These are phyloP conservation scores for Cytospora paraplurivora DNA, from an alignment of 2,329 filamentous ascomycete species.

Conservation along the genomic window DNA sequence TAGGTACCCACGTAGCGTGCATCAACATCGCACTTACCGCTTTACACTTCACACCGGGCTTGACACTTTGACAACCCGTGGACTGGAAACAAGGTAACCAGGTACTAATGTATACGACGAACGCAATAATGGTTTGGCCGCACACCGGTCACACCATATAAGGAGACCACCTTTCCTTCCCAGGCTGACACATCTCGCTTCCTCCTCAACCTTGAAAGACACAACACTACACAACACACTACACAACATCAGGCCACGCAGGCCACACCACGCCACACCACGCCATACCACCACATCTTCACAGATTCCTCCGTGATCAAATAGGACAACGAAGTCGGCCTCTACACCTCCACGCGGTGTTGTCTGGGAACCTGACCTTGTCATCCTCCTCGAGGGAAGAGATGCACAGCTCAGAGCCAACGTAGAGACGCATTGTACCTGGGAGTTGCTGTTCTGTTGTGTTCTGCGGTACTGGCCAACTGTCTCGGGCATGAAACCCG, in stretches of 20 bases:
- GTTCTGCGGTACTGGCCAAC: constrained; percentile 3
- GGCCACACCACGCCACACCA: background rate
- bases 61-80: background rate
- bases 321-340: constrained; percentile 21
- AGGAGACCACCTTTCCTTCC: background rate
- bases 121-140: constrained; percentile 6
- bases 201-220: background rate
- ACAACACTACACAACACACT: background rate
- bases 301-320: background rate
- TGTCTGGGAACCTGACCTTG: constrained; percentile 25
- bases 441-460: constrained; percentile 1
- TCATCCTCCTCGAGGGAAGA: background rate
- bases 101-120: background rate
- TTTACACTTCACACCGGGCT: background rate
- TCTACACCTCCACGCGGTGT: constrained; percentile 27
- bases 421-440: constrained; percentile 16
- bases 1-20: background rate
- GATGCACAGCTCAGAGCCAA: constrained; percentile 19
- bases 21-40: background rate
- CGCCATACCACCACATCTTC: background rate
- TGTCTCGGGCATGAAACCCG: constrained; percentile 5
- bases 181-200: constrained; percentile 6
- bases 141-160: constrained; percentile 5
- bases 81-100: constrained; percentile 3
- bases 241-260: background rate